Conservation (phyloP, 805 yeast species). For the Diddensiella transvaalensis region DNA sequence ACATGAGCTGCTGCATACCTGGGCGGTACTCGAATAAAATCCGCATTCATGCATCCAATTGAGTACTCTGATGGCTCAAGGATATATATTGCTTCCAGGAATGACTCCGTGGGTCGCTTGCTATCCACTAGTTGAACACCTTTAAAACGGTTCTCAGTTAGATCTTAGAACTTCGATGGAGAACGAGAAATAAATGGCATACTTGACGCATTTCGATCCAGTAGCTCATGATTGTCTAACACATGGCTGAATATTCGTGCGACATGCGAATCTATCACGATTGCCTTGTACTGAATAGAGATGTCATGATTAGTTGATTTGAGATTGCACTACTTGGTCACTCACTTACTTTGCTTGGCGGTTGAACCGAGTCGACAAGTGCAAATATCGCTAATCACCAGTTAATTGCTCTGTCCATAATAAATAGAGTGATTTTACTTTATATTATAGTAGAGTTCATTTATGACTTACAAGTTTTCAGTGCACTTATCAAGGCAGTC, state of each 20-base stretch:
- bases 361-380: conserved; percentile 40
- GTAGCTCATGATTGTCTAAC: conserved; percentile 39
- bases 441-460: background rate
- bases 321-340: background rate
- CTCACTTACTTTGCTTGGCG: conserved; percentile 27
- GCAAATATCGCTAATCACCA: conserved; percentile 29
- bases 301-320: background rate
- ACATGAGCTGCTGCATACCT: conserved; percentile 74
- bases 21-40: conserved; percentile 59
- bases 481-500: conserved; percentile 16
- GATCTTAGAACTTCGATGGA: background rate
- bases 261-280: conserved; percentile 30
- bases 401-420: background rate
- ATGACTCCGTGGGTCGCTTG: conserved; percentile 55
- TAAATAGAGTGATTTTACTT: background rate
- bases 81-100: conserved; percentile 76
- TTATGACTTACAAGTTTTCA: conserved; percentile 15
- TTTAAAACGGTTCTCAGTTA: background rate
- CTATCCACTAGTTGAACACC: conserved; percentile 43
- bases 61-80: conserved; percentile 66
- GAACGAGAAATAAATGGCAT: conserved; percentile 20
- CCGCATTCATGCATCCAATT: conserved; percentile 74
- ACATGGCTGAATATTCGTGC: conserved; percentile 26
- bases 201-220: conserved; percentile 40
- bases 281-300: conserved; percentile 38